Evolutionary conservation across 1,284 basidiomycete species (phyloP).

Genomic region (Kalmanozyma brasiliensis): DNA sequence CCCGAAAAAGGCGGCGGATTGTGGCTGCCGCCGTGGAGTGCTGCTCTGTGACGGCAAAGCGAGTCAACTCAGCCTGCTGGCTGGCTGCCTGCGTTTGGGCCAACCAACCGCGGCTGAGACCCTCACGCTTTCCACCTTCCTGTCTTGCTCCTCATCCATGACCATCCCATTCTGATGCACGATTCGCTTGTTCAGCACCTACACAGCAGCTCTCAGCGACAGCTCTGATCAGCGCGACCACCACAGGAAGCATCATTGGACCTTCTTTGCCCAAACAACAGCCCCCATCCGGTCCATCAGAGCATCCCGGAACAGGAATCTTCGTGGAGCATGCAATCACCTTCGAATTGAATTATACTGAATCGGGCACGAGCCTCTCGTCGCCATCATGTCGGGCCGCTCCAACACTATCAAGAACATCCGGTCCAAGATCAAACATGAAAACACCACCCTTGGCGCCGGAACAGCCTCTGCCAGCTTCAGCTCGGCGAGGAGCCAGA

Average conservation of each 20-base stretch:
- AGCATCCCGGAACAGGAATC: too few species aligned
- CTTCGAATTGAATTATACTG: neutral
- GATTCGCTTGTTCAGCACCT: too few species aligned
- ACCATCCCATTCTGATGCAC: neutral
- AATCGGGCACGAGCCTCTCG: neutral
- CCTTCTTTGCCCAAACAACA: too few species aligned
- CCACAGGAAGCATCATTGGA: too few species aligned
- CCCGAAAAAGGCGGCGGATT: conserved; percentile 14
- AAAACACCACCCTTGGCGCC: conserved; percentile 57
- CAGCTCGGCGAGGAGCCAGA: conserved; percentile 25
- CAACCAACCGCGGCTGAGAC: conserved; percentile 2
- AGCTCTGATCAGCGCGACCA: too few species aligned
- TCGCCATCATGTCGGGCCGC: conserved; percentile 34
- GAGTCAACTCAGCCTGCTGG: too few species aligned
- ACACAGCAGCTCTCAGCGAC: too few species aligned
- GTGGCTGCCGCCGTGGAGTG: neutral
- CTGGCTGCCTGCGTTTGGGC: conserved; percentile 19
- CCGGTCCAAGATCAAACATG: conserved; percentile 65
- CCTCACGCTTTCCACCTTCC: neutral
- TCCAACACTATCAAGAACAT: conserved; percentile 53
- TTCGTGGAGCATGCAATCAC: neutral
- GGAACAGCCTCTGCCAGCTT: conserved; percentile 52
- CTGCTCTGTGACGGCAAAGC: too few species aligned
- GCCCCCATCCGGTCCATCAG: neutral
- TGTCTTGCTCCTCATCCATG: neutral